Evolutionary conservation across 1,284 basidiomycete genomes (phyloP).

Genomic region (Ustilago trichophora): DNA sequence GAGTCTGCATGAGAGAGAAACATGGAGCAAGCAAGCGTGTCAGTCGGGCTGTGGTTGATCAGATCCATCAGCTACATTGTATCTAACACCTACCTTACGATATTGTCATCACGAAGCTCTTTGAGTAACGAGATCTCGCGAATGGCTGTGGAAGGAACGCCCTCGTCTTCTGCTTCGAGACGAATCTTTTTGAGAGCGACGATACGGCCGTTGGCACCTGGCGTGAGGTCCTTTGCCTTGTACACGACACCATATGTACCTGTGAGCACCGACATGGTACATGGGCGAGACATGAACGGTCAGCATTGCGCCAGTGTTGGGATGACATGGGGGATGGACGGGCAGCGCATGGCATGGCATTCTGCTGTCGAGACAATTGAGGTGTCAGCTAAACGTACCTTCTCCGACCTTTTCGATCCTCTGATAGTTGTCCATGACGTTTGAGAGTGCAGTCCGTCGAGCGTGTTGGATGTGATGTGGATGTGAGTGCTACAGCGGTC

Average conservation of each 20-base stretch:
- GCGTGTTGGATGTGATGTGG: too few relatives aligned
- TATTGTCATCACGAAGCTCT: slow-evolving; percentile 93
- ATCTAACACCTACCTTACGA: slow-evolving; percentile 72
- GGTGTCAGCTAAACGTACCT: slow-evolving; percentile 46
- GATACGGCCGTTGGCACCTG: slow-evolving; percentile 74
- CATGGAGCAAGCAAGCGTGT: slow-evolving; percentile 2
- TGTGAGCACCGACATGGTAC: too few relatives aligned
- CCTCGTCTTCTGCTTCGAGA: slow-evolving; percentile 96
- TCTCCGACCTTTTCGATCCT: slow-evolving; percentile 79
- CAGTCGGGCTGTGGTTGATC: neutral
- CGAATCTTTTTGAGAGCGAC: slow-evolving; percentile 86
- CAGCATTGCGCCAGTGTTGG: too few relatives aligned
- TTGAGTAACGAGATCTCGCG: slow-evolving; percentile 96
- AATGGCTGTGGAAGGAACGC: slow-evolving; percentile 95
- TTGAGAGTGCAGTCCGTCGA: neutral
- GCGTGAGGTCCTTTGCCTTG: slow-evolving; percentile 69
- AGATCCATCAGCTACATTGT: too few relatives aligned
- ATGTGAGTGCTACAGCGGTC: too few relatives aligned
- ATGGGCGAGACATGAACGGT: too few relatives aligned
- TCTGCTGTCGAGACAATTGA: too few relatives aligned
- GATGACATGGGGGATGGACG: too few relatives aligned
- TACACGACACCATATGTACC: slow-evolving; percentile 99
- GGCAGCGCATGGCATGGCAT: too few relatives aligned
- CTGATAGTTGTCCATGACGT: slow-evolving; percentile 69
- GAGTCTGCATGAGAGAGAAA: slow-evolving; percentile 72